Base-by-base conservation (phyloP, 140 eudicot genomes). In the Flaveria floridana region DNA sequence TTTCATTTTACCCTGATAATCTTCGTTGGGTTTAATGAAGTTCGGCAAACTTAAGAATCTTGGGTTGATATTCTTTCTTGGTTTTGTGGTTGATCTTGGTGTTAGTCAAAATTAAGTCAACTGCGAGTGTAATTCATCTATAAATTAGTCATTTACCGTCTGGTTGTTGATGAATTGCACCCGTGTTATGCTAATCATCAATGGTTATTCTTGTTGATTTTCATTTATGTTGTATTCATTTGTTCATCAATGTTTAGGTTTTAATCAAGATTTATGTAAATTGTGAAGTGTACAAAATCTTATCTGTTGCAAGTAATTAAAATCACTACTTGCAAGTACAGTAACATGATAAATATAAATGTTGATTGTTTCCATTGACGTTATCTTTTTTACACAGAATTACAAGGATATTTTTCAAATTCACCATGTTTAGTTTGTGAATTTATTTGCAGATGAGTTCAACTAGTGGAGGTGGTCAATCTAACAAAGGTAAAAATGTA, bases 381-480 rank as follows among this genome's bases (percentile, higher is more conserved):
- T 7, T 2, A 37, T 41, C 10, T 41, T 46, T 12, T 3, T 6
- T 6, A 5, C 20, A 46, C 71, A 7, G 58, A 42, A 13, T 20
- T 19, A 2, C 0, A 19, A 14, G 5, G 57, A 20, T 2, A 12
- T 20, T 44, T 46, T 20, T 44, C 44, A 3, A 51, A 13, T 47
- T 69, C 28, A 48, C 42, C 14, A 7, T 37, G 20, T n/a, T 0
- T 74, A 16, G 37, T 62, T 62, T 74, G 71, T 46, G 71, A 63
- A 7, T 34, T 44, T 21, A 4, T 42, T 66, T 80, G 70, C 76
- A 64, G 77, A 92, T 89, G 98, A 87, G 87, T 78, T 86, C 92
- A 15, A 71, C 73, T 14, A 84, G 70, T 81, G 86, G 85, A 18
- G 78, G 76, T 46, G 83, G 71, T 21, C 79, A 77, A 78, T 55